Evolutionary conservation across 2,329 filamentous ascomycete genomes (phyloP), one percentile per base, ranked within the genome.

Genomic region (Aspergillus arachidicola): DNA sequence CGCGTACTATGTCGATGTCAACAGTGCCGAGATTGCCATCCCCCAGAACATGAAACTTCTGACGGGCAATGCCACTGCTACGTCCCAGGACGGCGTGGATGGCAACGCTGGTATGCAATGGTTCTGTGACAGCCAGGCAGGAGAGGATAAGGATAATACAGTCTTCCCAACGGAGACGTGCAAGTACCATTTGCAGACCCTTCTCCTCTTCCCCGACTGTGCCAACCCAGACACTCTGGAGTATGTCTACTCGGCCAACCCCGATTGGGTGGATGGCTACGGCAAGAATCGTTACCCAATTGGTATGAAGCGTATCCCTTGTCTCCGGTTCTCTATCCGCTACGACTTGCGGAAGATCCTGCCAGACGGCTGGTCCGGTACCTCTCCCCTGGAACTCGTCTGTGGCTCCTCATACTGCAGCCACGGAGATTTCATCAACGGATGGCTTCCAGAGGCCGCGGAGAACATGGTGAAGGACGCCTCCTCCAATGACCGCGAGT

Each of bases 171-270:
- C 57, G 12, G 58, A 36, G 26, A 65, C 66, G 28, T 68, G 66
- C 61, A 46, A 55, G 16, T 55, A 57, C n/a, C 66, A 68, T 32
- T 45, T 68, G 21, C 64, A 68, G 55, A 62, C 57, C 1, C 61
- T 63, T 7, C 60, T 68, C 10, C 46, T 63, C n/a, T 68, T 68
- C 57, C 66, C 61, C 11, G 61, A 65, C 55, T 66, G 64, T 43
- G 51, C 54, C 58, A 64, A 65, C 51, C 58, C 64, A 7, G 46
- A 65, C 9, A 64, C 61, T 16, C 59, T 63, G 2, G 62, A 68
- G 28, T 66, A 62, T 12, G 64, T 59, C 11, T 68, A 66, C 45
- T 60, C 64, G 6, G 58, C 51, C 21, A 66, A 64, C 26, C 58
- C 55, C 11, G 12, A 45, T 28, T 57, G 45, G n/a, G 53, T 41